Percentiles rank a stretch among this genome's conserved stretches.
Conservation (phyloP, 352 stramenopile species). For the Phytophthora quininea region DNA sequence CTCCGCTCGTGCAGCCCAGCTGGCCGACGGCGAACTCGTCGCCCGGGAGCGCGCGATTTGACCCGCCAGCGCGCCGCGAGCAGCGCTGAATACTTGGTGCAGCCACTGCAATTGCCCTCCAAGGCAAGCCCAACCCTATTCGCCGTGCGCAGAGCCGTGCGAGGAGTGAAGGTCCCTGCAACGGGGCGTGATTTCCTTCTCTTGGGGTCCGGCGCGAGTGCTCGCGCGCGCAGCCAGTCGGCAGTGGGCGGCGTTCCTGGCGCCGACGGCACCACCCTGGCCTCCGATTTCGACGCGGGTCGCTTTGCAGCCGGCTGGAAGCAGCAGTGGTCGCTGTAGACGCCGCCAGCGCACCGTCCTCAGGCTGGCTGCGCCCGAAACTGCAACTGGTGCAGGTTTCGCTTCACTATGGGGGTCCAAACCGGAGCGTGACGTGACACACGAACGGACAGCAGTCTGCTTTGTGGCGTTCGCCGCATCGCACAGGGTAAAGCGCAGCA, state of each 20-base stretch:
- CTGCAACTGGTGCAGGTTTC: no score
- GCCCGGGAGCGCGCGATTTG: background rate
- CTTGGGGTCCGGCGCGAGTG: background rate
- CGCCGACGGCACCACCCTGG: no score
- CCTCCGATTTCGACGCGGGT: no score
- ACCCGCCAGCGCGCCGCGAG: background rate
- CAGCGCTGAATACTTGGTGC: background rate
- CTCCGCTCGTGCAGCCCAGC: background rate
- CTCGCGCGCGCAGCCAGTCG: background rate
- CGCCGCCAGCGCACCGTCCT: no score
- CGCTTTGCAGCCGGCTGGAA: no score
- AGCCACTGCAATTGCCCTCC: no score
- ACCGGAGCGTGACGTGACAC: constrained; percentile 46
- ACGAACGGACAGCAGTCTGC: constrained; percentile 39
- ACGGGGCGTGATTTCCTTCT: background rate
- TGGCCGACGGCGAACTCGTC: background rate
- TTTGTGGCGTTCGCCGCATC: constrained; percentile 38
- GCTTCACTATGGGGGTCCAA: background rate
- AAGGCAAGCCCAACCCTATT: no score
- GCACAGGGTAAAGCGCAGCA: constrained; percentile 17
- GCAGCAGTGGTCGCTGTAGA: no score
- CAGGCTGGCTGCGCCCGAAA: no score
- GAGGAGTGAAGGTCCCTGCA: background rate
- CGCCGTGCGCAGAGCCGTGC: background rate
- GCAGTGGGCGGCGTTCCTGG: no score